Evolutionary conservation across 148 eudicot genomes (phyloP).

Genomic region (Oxyria digyna): DNA sequence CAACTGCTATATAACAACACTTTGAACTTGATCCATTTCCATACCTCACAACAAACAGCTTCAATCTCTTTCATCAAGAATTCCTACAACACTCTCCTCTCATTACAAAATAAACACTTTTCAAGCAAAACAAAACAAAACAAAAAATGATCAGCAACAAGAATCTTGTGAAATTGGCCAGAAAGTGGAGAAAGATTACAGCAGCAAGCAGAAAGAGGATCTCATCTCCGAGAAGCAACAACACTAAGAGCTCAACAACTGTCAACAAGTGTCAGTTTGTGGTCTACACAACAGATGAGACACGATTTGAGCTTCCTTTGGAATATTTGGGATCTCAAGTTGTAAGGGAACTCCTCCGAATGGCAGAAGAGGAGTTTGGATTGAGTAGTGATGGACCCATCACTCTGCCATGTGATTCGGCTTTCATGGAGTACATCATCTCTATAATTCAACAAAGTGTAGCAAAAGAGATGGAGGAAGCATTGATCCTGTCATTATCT

Average conservation of each 20-base stretch:
- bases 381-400: not conserved
- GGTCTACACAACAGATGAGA: slow-evolving; percentile 10
- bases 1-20: no score
- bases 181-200: not conserved
- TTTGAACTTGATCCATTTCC: no score
- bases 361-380: slow-evolving; percentile 9
- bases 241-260: not conserved
- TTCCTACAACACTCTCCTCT: no score
- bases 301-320: slow-evolving; percentile 10
- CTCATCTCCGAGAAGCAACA: not conserved
- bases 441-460: slow-evolving; percentile 14
- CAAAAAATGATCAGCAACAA: no score
- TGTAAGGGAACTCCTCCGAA: not conserved
- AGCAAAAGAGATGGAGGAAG: slow-evolving; percentile 14
- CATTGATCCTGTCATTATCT: slow-evolving; percentile 7
- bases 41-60: no score
- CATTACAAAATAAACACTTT: no score
- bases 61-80: no score
- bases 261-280: slow-evolving; percentile 8
- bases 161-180: not conserved
- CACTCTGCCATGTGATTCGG: not conserved
- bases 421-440: slow-evolving; percentile 17
- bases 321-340: not conserved
- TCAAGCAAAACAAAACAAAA: no score
- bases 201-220: slow-evolving; percentile 4